Evolutionary conservation across 2,329 filamentous ascomycete genomes (phyloP).

Genomic region (Grosmannia penicillata): DNA sequence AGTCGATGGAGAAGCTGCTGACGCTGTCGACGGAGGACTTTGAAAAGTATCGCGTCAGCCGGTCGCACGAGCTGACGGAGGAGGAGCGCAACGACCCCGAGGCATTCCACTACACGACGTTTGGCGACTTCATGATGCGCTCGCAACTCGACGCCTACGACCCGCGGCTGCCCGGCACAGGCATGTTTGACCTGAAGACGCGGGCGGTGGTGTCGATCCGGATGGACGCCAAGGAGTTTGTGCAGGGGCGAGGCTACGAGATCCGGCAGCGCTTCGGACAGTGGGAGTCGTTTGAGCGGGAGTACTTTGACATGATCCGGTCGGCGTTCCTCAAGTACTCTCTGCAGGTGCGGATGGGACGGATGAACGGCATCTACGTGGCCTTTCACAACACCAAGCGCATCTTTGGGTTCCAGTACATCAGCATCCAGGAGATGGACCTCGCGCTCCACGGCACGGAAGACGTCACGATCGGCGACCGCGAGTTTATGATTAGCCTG

Average conservation of each 20-base stretch:
- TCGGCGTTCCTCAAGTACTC: conserved; percentile 94
- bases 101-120: conserved; percentile 73
- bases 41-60: conserved; percentile 63
- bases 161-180: conserved; percentile 69
- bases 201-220: conserved; percentile 82
- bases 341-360: conserved; percentile 86
- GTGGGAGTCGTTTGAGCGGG: conserved; percentile 86
- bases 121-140: conserved; percentile 82
- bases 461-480: conserved; percentile 53
- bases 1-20: conserved; percentile 91
- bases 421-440: conserved; percentile 79
- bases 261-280: conserved; percentile 61
- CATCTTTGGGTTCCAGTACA: conserved; percentile 96
- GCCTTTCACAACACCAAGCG: conserved; percentile 90
- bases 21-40: conserved; percentile 72
- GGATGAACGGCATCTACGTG: conserved; percentile 97
- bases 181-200: conserved; percentile 95
- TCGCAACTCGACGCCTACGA: conserved; percentile 91
- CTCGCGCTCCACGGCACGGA: conserved; percentile 67
- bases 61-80: conserved; percentile 53
- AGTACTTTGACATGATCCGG: conserved; percentile 94
- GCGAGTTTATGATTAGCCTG: conserved; percentile 75
- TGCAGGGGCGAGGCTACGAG: conserved; percentile 73
- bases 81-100: conserved; percentile 60
- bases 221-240: conserved; percentile 62